A percentile compares a stretch with the other conserved stretches of the same genome.
Evolutionary conservation across 352 stramenopile species (phyloP).

Genomic region (Pilasporangium apinafurcum): DNA sequence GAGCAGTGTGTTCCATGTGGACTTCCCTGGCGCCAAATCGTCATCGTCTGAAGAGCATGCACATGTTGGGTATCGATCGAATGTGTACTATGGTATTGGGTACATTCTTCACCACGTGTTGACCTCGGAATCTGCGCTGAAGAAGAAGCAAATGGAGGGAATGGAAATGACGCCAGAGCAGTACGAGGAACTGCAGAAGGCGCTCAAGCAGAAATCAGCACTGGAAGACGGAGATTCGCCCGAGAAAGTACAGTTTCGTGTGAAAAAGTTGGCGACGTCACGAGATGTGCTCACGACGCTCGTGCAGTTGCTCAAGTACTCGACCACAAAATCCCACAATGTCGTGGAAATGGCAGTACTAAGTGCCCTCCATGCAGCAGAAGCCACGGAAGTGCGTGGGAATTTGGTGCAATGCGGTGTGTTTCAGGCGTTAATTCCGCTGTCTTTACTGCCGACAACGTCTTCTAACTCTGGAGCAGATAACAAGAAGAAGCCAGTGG

Average conservation of each 20-base stretch:
- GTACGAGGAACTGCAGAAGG: constrained; percentile 96
- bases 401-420: constrained; percentile 77
- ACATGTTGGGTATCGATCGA: constrained; percentile 62
- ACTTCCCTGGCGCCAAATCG: constrained; percentile 34
- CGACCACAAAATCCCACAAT: constrained; percentile 67
- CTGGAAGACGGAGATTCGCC: constrained; percentile 88
- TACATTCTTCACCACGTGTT: constrained; percentile 93
- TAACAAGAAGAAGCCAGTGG: constrained; percentile 28
- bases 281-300: constrained; percentile 66
- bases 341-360: constrained; percentile 69
- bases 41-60: constrained; percentile 16
- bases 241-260: constrained; percentile 60
- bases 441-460: constrained; percentile 32
- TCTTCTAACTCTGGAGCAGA: background rate
- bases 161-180: constrained; percentile 97
- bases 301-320: constrained; percentile 73
- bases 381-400: constrained; percentile 55
- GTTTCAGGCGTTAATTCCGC: constrained; percentile 65
- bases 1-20: constrained; percentile 61
- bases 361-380: constrained; percentile 62
- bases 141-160: constrained; percentile 94
- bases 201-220: constrained; percentile 91
- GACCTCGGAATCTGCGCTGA: constrained; percentile 91
- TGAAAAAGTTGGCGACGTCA: constrained; percentile 41
- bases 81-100: constrained; percentile 91